Evolutionary conservation across 441 rosid genomes (phyloP).

Genomic region (Aleurites moluccanus): DNA sequence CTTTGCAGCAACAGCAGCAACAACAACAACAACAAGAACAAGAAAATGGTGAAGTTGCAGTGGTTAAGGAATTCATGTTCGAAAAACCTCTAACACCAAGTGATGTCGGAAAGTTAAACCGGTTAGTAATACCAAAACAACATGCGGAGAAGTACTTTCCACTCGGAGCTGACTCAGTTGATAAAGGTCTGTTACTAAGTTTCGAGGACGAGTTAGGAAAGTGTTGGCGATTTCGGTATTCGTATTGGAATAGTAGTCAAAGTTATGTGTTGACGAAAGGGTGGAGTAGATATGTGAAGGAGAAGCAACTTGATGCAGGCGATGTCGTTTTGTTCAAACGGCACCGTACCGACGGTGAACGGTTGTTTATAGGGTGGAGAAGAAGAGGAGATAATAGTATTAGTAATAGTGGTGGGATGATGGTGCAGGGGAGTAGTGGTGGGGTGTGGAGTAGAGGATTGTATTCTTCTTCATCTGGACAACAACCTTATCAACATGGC

Average conservation of each 20-base stretch:
- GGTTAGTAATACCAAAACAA: constrained; percentile 92
- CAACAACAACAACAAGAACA: neutral
- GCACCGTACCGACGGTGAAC: constrained; percentile 53
- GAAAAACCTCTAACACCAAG: constrained; percentile 89
- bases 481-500: constrained; percentile 44
- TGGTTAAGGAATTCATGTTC: constrained; percentile 59
- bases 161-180: constrained; percentile 51
- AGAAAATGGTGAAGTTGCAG: neutral
- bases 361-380: constrained; percentile 83
- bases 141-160: constrained; percentile 95
- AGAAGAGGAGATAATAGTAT: constrained; percentile 37
- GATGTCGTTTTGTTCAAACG: constrained; percentile 78
- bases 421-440: constrained; percentile 25
- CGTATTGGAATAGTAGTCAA: constrained; percentile 98
- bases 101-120: constrained; percentile 97
- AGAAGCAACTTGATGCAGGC: constrained; percentile 89
- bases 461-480: constrained; percentile 26
- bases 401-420: constrained; percentile 16
- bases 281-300: constrained; percentile 95
- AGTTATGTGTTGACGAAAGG: constrained; percentile 96
- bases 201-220: constrained; percentile 93
- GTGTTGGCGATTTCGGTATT: constrained; percentile 86
- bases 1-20: no score
- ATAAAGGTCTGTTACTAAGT: constrained; percentile 64
- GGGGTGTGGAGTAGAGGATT: constrained; percentile 34